phyloP scores from a whole-genome alignment of 2,329 filamentous ascomycete species.

The Aspergillus carbonarius region DNA sequence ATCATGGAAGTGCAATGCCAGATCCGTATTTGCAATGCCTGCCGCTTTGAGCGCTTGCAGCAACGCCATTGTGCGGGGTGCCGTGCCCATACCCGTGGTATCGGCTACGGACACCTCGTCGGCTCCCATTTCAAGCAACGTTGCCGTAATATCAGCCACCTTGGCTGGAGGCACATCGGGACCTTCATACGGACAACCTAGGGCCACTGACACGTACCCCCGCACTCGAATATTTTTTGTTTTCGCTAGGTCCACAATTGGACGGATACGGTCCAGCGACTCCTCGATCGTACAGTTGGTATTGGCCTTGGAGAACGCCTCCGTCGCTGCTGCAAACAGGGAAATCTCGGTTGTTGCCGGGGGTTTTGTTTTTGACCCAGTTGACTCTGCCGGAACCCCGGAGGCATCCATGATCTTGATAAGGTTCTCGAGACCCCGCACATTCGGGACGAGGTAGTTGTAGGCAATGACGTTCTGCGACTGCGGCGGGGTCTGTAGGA shows the following conservation, averaged over 20 bases:
- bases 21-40: conserved; percentile 58
- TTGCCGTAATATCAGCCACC: conserved; percentile 61
- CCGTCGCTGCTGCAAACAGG: conserved; percentile 65
- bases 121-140: conserved; percentile 63
- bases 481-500: conserved; percentile 52
- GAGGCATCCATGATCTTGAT: conserved; percentile 53
- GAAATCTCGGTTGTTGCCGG: conserved; percentile 56
- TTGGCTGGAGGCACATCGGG: conserved; percentile 59
- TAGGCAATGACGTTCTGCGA: conserved; percentile 57
- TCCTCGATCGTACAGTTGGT: conserved; percentile 66
- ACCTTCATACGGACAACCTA: conserved; percentile 67
- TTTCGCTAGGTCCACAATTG: conserved; percentile 58
- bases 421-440: conserved; percentile 60
- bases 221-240: conserved; percentile 58
- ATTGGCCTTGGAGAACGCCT: conserved; percentile 64
- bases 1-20: conserved; percentile 67
- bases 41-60: conserved; percentile 59
- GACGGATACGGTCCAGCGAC: conserved; percentile 58
- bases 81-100: conserved; percentile 67
- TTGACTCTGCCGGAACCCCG: conserved; percentile 32
- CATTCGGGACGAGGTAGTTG: conserved; percentile 66
- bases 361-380: conserved; percentile 27
- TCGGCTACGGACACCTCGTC: conserved; percentile 66
- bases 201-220: conserved; percentile 64
- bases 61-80: conserved; percentile 58